Percentiles rank a stretch among this genome's conserved stretches.
These are phyloP conservation scores for Stephanodiscus minutulus DNA, from an alignment of 108 stramenopile species.

Conservation along the genomic window DNA sequence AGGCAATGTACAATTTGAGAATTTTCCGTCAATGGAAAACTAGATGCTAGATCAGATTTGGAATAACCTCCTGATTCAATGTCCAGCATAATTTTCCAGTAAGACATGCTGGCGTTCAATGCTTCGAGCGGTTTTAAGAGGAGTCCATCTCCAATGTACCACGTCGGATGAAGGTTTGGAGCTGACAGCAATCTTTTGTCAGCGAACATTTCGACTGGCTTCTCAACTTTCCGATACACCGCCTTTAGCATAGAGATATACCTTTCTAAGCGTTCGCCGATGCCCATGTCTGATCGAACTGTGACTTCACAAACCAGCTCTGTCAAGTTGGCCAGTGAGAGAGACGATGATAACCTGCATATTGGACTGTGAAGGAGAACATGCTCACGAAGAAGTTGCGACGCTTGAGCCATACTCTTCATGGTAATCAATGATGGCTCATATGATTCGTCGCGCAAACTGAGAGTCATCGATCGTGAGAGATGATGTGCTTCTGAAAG, in stretches of 20 bases:
- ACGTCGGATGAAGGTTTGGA: slow-evolving; percentile 62
- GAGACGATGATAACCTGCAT: slow-evolving; percentile 34
- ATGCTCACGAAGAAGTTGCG: slow-evolving; percentile 63
- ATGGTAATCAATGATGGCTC: slow-evolving; percentile 36
- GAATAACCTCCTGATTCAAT: slow-evolving; percentile 17
- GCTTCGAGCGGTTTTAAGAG: slow-evolving; percentile 70
- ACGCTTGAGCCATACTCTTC: slow-evolving; percentile 53
- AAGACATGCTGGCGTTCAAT: slow-evolving; percentile 47
- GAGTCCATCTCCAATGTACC: slow-evolving; percentile 89
- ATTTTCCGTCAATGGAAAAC: slow-evolving; percentile 23
- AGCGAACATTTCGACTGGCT: background rate
- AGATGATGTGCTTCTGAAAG: slow-evolving; percentile 31
- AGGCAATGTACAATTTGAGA: slow-evolving; percentile 48
- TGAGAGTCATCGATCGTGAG: slow-evolving; percentile 16
- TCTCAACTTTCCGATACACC: slow-evolving; percentile 7
- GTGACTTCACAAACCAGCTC: slow-evolving; percentile 64
- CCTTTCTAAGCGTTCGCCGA: slow-evolving; percentile 68
- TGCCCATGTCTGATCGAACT: slow-evolving; percentile 65
- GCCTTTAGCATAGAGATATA: slow-evolving; percentile 42
- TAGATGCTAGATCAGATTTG: background rate
- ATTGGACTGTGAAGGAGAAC: slow-evolving; percentile 46
- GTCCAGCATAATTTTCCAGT: slow-evolving; percentile 53
- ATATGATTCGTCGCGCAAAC: slow-evolving; percentile 16
- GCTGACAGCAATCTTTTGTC: slow-evolving; percentile 19
- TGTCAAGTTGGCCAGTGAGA: slow-evolving; percentile 49